These are phyloP conservation scores for Rachicladosporium sp. DNA, from an alignment of 2,329 filamentous ascomycete genomes.

Conservation along the genomic window DNA sequence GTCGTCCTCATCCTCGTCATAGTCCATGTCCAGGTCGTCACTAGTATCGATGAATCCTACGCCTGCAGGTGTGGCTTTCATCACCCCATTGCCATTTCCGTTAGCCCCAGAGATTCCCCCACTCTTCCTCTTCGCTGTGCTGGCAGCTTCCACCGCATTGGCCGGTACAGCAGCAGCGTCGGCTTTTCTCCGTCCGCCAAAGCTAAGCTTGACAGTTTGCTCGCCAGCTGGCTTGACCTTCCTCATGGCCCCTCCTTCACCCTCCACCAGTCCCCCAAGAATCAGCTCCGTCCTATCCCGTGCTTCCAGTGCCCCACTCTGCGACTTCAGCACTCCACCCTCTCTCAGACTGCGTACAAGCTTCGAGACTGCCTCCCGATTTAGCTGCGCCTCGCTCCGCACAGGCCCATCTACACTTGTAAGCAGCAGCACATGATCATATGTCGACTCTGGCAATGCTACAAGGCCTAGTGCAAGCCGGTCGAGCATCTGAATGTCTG, in stretches of 20 bases:
- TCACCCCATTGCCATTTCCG: conserved; percentile 31
- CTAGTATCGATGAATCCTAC: conserved; percentile 57
- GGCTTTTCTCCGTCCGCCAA: conserved; percentile 50
- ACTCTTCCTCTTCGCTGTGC: conserved; percentile 22
- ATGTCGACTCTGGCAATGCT: conserved; percentile 60
- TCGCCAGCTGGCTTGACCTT: conserved; percentile 37
- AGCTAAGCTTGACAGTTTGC: conserved; percentile 39
- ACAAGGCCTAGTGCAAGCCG: conserved; percentile 74
- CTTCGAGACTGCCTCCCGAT: conserved; percentile 53
- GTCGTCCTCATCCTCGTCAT: conserved; percentile 21
- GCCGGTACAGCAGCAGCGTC: conserved; percentile 28
- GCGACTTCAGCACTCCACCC: conserved; percentile 55
- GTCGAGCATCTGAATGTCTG: conserved; percentile 96
- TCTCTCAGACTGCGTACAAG: conserved; percentile 60
- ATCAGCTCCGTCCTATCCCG: conserved; percentile 65
- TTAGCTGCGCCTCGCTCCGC: conserved; percentile 55
- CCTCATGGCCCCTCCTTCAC: conserved; percentile 51
- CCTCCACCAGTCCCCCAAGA: conserved; percentile 59
- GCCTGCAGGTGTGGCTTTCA: conserved; percentile 37
- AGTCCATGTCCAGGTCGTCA: conserved; percentile 45
- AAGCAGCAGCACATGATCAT: conserved; percentile 75
- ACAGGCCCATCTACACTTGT: conserved; percentile 59
- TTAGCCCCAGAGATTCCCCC: conserved; percentile 14
- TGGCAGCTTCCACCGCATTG: conserved; percentile 21
- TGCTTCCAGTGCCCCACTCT: conserved; percentile 50